Conservation (phyloP, 179 eudicot genomes). For the Silene coronaria region DNA sequence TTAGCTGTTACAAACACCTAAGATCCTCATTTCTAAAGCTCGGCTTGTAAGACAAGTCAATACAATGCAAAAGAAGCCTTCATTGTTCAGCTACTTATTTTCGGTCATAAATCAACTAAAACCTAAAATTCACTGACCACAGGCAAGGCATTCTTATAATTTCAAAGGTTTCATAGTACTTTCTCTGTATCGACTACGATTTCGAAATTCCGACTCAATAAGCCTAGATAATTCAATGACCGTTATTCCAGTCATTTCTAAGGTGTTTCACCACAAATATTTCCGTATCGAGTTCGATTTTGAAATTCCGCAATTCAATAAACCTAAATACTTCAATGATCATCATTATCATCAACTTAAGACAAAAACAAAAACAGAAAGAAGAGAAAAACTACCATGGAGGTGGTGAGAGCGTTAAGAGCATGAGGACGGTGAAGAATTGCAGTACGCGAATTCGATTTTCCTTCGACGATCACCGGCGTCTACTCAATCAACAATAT, state of each 20-base stretch:
- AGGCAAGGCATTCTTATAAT: neutral
- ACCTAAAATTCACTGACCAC: neutral
- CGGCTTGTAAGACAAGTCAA: neutral
- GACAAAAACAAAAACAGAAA: neutral
- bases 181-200: too few relatives aligned
- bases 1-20: neutral
- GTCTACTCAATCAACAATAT: neutral
- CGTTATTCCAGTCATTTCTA: too few relatives aligned
- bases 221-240: too few relatives aligned
- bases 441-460: constrained; percentile 50
- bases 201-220: too few relatives aligned
- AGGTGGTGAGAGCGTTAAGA: constrained; percentile 55
- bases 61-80: neutral
- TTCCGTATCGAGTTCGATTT: neutral
- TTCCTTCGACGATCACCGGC: constrained; percentile 62
- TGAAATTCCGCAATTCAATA: neutral
- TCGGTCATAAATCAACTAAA: neutral
- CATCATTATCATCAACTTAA: neutral
- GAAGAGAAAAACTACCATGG: constrained; percentile 32
- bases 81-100: neutral
- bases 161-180: neutral
- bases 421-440: constrained; percentile 58
- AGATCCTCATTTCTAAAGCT: neutral
- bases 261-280: neutral
- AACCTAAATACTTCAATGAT: neutral